Evolutionary conservation across 75 land plant genomes (phyloP), one percentile per base, ranked within the genome.

Genomic region (Gnetum montanum): DNA sequence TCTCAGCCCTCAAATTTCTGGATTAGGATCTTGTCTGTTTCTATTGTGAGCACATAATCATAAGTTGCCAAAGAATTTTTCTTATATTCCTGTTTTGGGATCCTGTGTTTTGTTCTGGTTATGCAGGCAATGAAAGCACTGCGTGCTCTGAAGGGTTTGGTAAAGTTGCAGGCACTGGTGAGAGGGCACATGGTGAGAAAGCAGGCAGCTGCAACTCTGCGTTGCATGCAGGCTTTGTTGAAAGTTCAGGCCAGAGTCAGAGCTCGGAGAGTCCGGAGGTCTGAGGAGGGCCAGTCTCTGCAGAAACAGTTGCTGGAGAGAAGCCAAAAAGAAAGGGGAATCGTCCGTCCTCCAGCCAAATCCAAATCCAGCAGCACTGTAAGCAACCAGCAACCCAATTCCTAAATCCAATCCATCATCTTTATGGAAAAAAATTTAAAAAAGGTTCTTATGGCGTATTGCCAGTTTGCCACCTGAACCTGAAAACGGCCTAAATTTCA

Each of bases 211-310:
- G 80, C 72, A 23, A 85, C 86, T 3, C 75, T 82, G 19, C 63
- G 78, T 15, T 77, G 89, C 58, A 82, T 91, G 94, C 94, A 92
- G 65, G 94, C 97, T 18, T 55, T 92, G 38, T 66, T 82, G 29
- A 71, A 81, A 23, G 88, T 64, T 18, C 97, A 92, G 56, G 85
- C 70, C 1, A 59, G 83, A 54, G 86, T 83, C 34, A 73, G 83
- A 4, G 88, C 85, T 26, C 90, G 79, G 36, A 69, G 95, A 33
- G 67, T 87, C 31, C 63, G 69, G 30, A 67, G 64, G 78, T 65
- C 70, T 27, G 97, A 81, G 52, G 86, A 84, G 58, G 63, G 61
- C 12, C 64, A 68, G 29, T 66, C 59, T 31, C 54, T 46, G 29
- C 77, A 63, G 33, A 67, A 67, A 75, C 77, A 41, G 63, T 64